Base-by-base conservation (phyloP, 768 basidiomycete species). In the Mycena galericulata region DNA sequence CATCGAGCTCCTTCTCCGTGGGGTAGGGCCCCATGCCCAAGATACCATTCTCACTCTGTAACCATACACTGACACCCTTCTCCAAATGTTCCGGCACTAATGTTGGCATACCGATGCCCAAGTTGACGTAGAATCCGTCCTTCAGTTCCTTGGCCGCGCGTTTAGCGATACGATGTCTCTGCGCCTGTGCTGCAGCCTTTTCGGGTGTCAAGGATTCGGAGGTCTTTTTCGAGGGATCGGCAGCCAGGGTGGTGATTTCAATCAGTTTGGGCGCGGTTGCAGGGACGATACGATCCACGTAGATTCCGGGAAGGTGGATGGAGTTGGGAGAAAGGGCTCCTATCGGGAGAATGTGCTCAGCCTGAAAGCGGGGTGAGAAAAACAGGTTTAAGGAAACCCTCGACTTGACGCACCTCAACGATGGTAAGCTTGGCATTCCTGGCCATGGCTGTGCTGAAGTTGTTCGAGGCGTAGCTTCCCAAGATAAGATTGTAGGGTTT, bases 11-110 rank as follows among this genome's bases (percentile, higher is more conserved):
- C 55, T 92, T 86, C 79, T 88, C 83, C 7, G 92, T 92, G 27
- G 95, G 95, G 74, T 95, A 95, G n/a, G 95, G 95, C 0, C 92
- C 92, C 93, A 92, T 92, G 51, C 94, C 94, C 64, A 96, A 82
- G 67, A 96, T 90, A 36, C 95, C 95, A 69, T 96, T 96, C 83
- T 96, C 95, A 76, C 93, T 95, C 78, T 96, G 95, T 76, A 94
- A 74, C 92, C 93, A 95, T n/a, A 96, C 94, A 56, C 85, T 86
- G 12, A 95, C 89, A 59, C 88, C 90, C 64, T 89, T 85, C 51
- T 88, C 87, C 46, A 95, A 78, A 78, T 91, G 89, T 74, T 93
- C 93, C 0, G 95, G 93, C 24, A 95, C 92, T 14, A 96, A 87
- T 7, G 94, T 96, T 32, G 94, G 95, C 89, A 96, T 96, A 27